phyloP scores from a whole-genome alignment of 1,284 basidiomycete species.

The Ganoderma multipileum region DNA sequence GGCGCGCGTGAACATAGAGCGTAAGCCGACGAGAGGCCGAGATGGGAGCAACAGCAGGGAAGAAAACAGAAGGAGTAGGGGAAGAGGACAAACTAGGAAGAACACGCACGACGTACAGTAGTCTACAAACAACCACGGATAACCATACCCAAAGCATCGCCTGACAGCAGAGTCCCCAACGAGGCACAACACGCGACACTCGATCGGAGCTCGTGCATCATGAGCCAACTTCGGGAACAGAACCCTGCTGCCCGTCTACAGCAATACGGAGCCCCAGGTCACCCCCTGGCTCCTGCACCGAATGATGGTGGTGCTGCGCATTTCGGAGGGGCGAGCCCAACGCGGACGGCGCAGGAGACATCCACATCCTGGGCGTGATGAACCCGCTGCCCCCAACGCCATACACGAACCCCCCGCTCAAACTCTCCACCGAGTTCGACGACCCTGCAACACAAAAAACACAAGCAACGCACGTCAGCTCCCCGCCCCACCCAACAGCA shows the following conservation, averaged over 20 bases:
- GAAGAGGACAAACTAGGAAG: not conserved
- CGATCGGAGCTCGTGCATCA: not conserved
- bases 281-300: not conserved
- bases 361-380: conserved; percentile 58
- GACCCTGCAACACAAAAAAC: conserved; percentile 57
- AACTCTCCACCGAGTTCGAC: conserved; percentile 75
- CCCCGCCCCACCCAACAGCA: conserved; percentile 7
- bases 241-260: conserved; percentile 8
- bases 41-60: not conserved
- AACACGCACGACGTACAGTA: conserved; percentile 7
- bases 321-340: conserved; percentile 41
- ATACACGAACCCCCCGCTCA: conserved; percentile 83
- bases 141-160: not conserved
- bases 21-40: not conserved
- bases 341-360: conserved; percentile 46
- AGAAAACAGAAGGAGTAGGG: not conserved
- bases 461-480: not conserved
- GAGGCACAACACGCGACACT: too few species aligned
- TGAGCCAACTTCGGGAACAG: conserved; percentile 12
- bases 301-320: conserved; percentile 26
- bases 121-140: conserved; percentile 5
- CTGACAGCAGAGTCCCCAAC: not conserved
- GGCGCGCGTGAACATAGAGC: not conserved
- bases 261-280: conserved; percentile 34
- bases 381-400: conserved; percentile 80